Conservation (phyloP, 2,329 filamentous ascomycete species). For the Exophiala calicioides region DNA sequence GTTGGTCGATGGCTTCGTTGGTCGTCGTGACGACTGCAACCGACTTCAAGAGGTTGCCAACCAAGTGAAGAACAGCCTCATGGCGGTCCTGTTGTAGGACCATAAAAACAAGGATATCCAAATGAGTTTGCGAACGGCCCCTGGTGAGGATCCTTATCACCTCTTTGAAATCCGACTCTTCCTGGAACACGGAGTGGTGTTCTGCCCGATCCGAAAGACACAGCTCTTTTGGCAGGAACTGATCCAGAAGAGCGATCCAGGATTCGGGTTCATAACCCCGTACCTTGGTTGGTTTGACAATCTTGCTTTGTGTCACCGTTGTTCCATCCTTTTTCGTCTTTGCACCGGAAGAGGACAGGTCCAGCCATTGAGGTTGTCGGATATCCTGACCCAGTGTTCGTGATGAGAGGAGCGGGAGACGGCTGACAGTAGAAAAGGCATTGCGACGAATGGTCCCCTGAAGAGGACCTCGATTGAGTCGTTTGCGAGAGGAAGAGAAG, state of each 20-base stretch:
- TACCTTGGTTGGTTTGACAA: slow-evolving; percentile 4
- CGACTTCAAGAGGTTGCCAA: slow-evolving; percentile 41
- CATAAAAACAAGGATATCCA: slow-evolving; percentile 44
- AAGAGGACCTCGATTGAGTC: neutral
- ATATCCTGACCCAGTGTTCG: slow-evolving; percentile 4
- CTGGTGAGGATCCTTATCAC: slow-evolving; percentile 37
- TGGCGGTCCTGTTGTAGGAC: slow-evolving; percentile 44
- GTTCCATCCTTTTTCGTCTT: neutral
- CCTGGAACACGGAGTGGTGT: slow-evolving; percentile 8
- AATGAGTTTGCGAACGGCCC: slow-evolving; percentile 32
- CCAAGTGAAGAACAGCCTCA: slow-evolving; percentile 42
- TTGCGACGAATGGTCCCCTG: neutral
- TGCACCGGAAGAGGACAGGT: neutral
- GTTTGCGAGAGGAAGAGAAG: neutral
- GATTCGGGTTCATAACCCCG: slow-evolving; percentile 32
- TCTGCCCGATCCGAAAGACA: slow-evolving; percentile 20
- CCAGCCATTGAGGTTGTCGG: neutral
- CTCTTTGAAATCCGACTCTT: slow-evolving; percentile 31
- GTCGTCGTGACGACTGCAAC: slow-evolving; percentile 33
- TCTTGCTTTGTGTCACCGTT: slow-evolving; percentile 2
- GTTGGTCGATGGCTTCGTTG: slow-evolving; percentile 20
- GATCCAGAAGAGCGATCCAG: slow-evolving; percentile 41
- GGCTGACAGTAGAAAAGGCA: neutral
- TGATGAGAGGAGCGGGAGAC: neutral
- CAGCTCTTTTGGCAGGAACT: slow-evolving; percentile 36